Evolutionary conservation across 768 basidiomycete genomes (phyloP), one percentile per base, ranked within the genome.

Genomic region (Lentinula sp.): DNA sequence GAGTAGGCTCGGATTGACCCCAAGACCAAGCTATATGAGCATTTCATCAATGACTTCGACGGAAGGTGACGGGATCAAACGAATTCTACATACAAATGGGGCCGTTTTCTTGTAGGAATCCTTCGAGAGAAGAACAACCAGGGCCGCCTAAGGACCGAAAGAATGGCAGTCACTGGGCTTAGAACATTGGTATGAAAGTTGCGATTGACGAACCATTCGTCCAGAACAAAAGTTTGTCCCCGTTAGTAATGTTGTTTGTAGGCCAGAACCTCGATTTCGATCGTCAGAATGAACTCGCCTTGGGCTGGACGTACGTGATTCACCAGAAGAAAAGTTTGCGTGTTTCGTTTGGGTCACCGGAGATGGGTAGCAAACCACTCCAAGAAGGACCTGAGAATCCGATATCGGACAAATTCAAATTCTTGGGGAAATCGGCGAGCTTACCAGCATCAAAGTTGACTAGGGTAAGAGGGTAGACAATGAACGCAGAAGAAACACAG

Each of bases 361-460:
- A 86, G 59, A 89, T 88, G 2, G 87, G 87, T 66, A 89, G 70
- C 41, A 89, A 69, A 8, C 88, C 87, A 7, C 85, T 73, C 85
- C 85, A 88, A 39, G 85, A 86, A 12, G 87, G 84, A 15, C 87
- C 87, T 60, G 3, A 2, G 48, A n/a, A 23, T 15, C 7, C 2
- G 16, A 33, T n/a, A 18, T 37, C 35, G 1, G 61, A 5, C 68
- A 73, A 72, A 74, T 7, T 12, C 13, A n/a, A 46, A 32, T 5
- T 35, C 12, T n/a, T 23, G 33, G 4, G 5, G 75, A 74, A 65
- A 8, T 1, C 18, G 15, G 15, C 87, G 7, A 85, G 72, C 10
- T 86, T 84, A 15, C 87, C 87, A 58, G 86, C 79, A 63, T 88
- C 86, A 63, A 86, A 88, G 60, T 84, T 74, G 15, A 88, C 85